Percentiles rank a stretch among this genome's conserved stretches.
These are phyloP conservation scores for Podospora bellae-mahoneyi DNA, from an alignment of 495 filamentous ascomycete genomes.

Conservation along the genomic window DNA sequence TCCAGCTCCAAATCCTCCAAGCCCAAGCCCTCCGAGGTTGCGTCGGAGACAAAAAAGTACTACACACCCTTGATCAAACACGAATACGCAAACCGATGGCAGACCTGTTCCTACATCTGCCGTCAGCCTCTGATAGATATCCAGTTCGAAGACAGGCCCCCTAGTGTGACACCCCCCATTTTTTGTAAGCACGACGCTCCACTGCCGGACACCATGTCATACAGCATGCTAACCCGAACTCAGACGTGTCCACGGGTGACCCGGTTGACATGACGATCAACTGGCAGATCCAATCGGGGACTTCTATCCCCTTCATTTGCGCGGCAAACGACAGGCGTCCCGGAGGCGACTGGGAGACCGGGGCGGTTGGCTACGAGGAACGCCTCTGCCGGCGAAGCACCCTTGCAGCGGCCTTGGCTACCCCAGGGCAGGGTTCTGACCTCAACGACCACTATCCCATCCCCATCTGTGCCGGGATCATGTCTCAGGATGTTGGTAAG, in stretches of 20 bases:
- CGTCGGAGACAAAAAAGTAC: slow-evolving; percentile 61
- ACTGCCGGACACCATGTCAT: neutral
- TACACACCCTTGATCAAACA: slow-evolving; percentile 59
- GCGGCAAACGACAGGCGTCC: slow-evolving; percentile 70
- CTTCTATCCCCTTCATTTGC: slow-evolving; percentile 63
- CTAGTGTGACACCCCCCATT: slow-evolving; percentile 34
- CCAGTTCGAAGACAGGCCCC: slow-evolving; percentile 30
- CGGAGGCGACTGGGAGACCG: slow-evolving; percentile 76
- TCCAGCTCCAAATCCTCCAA: slow-evolving; percentile 42
- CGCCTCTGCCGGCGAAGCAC: slow-evolving; percentile 68
- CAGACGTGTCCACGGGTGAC: slow-evolving; percentile 59
- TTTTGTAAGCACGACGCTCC: slow-evolving; percentile 38
- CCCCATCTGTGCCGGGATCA: slow-evolving; percentile 61
- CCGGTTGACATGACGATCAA: slow-evolving; percentile 65
- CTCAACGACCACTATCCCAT: slow-evolving; percentile 62
- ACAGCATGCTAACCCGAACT: slow-evolving; percentile 18
- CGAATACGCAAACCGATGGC: slow-evolving; percentile 45
- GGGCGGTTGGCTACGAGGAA: slow-evolving; percentile 65
- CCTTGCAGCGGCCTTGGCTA: slow-evolving; percentile 60
- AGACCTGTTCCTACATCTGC: slow-evolving; percentile 49
- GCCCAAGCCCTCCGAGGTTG: slow-evolving; percentile 66
- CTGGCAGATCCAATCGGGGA: slow-evolving; percentile 45
- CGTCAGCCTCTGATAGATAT: slow-evolving; percentile 41
- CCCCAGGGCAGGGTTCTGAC: slow-evolving; percentile 44
- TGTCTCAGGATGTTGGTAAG: slow-evolving; percentile 62